Evolutionary conservation across 371 early-diverging fungal species (phyloP).

Genomic region (Cokeromyces recurvatus): DNA sequence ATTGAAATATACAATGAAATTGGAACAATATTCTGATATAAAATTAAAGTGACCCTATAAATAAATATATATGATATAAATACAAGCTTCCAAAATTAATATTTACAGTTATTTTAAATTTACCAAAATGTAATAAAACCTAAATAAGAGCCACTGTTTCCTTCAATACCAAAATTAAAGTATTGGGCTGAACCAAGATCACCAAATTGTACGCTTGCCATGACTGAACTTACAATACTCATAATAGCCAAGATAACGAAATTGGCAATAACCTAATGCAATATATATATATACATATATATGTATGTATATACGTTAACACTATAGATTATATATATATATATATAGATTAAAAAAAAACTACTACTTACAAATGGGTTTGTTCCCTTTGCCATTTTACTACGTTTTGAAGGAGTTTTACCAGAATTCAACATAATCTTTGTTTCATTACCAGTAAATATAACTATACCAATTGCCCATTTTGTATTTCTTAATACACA

Average conservation of each 20-base stretch:
- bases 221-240: conserved; percentile 59
- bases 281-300: too few relatives aligned
- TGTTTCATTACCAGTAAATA: conserved; percentile 88
- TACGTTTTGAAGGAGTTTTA: conserved; percentile 89
- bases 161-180: conserved; percentile 36
- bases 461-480: conserved; percentile 77
- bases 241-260: conserved; percentile 44
- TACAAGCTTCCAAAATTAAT: too few relatives aligned
- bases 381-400: conserved; percentile 88
- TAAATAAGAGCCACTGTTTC: conserved; percentile 20
- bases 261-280: conserved; percentile 39
- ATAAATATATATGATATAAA: neutral
- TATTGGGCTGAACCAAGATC: conserved; percentile 23
- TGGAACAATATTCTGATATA: conserved; percentile 61
- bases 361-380: conserved; percentile 75
- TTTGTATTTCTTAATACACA: conserved; percentile 88
- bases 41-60: conserved; percentile 39
- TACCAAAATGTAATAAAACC: conserved; percentile 51
- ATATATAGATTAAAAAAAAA: neutral
- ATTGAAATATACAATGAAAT: conserved; percentile 95
- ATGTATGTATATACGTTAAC: too few relatives aligned
- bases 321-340: neutral
- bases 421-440: conserved; percentile 90
- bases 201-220: conserved; percentile 56
- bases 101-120: too few relatives aligned